Base-by-base conservation (phyloP, 805 yeast species). In the Brettanomyces bruxellensis region DNA sequence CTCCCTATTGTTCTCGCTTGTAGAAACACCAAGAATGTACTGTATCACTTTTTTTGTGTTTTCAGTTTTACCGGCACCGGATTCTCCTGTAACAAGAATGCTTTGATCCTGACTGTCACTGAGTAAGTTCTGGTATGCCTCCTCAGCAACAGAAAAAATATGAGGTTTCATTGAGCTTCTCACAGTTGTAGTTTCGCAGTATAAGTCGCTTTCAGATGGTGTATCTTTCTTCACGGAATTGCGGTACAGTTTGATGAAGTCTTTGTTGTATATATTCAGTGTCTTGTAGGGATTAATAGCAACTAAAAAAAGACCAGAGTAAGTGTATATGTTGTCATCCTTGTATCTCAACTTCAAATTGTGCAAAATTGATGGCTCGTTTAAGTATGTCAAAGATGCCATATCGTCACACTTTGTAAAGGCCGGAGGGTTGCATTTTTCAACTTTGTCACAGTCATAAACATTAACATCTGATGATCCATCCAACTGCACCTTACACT, bases 11-110 rank as follows among this genome's bases (percentile, higher is more conserved):
- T 50, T 41, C 9, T 55, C 56, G 14, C 55, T 47, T 13, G 65
- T 54, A 2, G 95, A 79, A 25, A 87, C 81, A 6, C 87, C 80
- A 1, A 96, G 87, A 47, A 93, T 72, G 62, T 89, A 93, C 62
- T 90, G 97, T 49, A 93, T 83, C 46, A 93, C 89, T 60, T 86
- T 89, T 64, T 93, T 93, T 4, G 99, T 93, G 55, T 88, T 93
- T 66, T 93, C 99, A 0, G 99, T 93, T 61, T 93, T 93, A 45
- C 99, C 99, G 0, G 99, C 99, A 54, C 99, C 99, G 24, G 95
- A 84, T 61, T 93, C 99, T 52, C 99, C 99, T 0, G 99, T 93
- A n/a, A 93, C 97, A 43, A 93, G 70, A 46, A 93, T 88, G 11
- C 95, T 82, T 67, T 93, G 99, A 62, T 90, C 84, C 56, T 79